Percentiles rank a stretch among this genome's conserved stretches.
Evolutionary conservation across 1,139 yeast genomes (phyloP).

Genomic region (Wickerhamomyces sp.): DNA sequence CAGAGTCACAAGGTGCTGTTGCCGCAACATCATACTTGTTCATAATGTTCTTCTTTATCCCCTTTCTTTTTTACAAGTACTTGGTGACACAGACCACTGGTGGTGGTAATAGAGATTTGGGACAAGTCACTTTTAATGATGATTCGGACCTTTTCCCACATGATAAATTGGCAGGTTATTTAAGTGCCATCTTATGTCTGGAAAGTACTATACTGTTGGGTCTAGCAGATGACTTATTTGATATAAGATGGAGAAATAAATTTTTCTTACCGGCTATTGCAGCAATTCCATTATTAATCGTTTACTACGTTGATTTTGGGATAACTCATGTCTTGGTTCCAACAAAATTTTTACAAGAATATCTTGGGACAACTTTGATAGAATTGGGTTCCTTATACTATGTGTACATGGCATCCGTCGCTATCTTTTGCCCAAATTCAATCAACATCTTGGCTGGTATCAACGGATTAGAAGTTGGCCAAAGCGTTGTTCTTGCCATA

Average conservation of each 20-base stretch:
- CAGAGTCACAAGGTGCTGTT: conserved; percentile 90
- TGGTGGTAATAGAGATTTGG: conserved; percentile 46
- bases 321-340: conserved; percentile 90
- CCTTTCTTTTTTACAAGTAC: conserved; percentile 81
- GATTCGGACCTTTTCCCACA: conserved; percentile 60
- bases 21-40: conserved; percentile 78
- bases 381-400: conserved; percentile 82
- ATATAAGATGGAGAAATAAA: conserved; percentile 95
- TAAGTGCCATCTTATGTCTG: conserved; percentile 78
- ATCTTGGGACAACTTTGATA: conserved; percentile 39
- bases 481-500: conserved; percentile 70
- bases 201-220: conserved; percentile 86
- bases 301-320: conserved; percentile 91
- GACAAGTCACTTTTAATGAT: conserved; percentile 8
- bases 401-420: conserved; percentile 82
- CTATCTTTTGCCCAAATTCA: conserved; percentile 95
- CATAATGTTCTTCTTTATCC: conserved; percentile 79
- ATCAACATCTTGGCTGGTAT: conserved; percentile 94
- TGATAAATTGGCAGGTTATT: conserved; percentile 75
- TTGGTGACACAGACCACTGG: conserved; percentile 56
- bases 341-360: conserved; percentile 42
- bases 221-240: conserved; percentile 89
- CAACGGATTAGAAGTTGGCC: conserved; percentile 96
- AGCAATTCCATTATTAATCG: conserved; percentile 82
- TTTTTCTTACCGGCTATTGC: conserved; percentile 94